Evolutionary conservation across 306 rosid species (phyloP).

Genomic region (Fragaria vesca): DNA sequence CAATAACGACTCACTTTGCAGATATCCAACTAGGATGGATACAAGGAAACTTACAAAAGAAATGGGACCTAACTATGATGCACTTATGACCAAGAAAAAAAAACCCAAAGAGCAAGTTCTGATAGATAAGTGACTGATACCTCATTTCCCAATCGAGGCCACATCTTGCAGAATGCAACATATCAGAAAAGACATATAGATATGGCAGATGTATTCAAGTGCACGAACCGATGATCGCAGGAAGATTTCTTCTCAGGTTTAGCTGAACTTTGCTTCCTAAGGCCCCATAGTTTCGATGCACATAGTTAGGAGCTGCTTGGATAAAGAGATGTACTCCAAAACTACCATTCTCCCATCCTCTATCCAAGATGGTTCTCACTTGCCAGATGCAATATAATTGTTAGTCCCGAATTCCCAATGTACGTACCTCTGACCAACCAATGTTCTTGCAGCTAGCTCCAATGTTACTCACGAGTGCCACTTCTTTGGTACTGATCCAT

Average conservation of each 20-base stretch:
- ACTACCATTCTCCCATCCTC: slow-evolving; percentile 84
- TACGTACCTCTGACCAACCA: neutral
- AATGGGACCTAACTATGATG: neutral
- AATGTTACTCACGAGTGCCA: neutral
- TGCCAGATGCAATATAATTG: slow-evolving; percentile 40
- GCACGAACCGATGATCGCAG: slow-evolving; percentile 89
- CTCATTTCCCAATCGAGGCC: slow-evolving; percentile 89
- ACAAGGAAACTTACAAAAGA: neutral
- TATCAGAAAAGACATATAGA: slow-evolving; percentile 88
- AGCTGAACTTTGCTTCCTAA: slow-evolving; percentile 98
- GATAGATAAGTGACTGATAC: slow-evolving; percentile 30
- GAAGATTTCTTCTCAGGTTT: slow-evolving; percentile 93
- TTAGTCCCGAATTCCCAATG: neutral
- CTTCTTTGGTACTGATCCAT: neutral
- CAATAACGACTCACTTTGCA: neutral
- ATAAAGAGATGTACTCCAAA: slow-evolving; percentile 91
- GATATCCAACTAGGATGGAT: neutral
- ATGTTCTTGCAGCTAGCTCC: neutral
- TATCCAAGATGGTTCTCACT: slow-evolving; percentile 88
- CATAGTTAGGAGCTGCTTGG: slow-evolving; percentile 81
- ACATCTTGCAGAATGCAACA: slow-evolving; percentile 92
- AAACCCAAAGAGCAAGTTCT: neutral
- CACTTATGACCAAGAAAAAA: neutral
- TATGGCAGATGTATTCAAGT: slow-evolving; percentile 62
- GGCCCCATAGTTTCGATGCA: slow-evolving; percentile 91